Base-by-base conservation (phyloP, 768 basidiomycete genomes). In the Hydnomerulius pinastri region DNA sequence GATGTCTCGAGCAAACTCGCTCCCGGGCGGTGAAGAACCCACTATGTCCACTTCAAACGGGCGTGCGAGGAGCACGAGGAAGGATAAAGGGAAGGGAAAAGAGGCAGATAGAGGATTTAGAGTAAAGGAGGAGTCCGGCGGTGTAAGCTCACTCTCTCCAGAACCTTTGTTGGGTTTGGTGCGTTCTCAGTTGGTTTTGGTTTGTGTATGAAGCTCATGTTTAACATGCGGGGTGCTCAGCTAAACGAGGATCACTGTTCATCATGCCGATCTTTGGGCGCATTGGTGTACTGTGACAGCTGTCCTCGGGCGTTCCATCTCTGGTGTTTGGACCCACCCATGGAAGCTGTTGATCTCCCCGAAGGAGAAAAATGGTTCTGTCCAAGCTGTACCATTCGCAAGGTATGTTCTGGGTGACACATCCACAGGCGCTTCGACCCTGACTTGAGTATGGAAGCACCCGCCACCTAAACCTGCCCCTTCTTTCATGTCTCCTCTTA, bases 241-340 rank as follows among this genome's bases (percentile, higher is more conserved):
- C 59, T 75, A 60, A 91, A 92, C 68, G 84, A 92, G 65, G 90
- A 92, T 64, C 87, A 92, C 62, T 92, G 90, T 64, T 91, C 89
- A 54, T 81, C 90, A 15, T 92, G 90, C 67, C 84, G 86, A 60
- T 90, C 86, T 21, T 62, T 77, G 57, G 96, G 96, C 41, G 82
- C 88, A 37, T 78, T 98, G 53, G 82, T 99, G 17, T 98, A 97
- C 67, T 99, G 97, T 69, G 97, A 98, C 68, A 94, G 95, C 17
- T 99, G 97, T 67, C 92, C 96, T 29, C 76, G 88, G 56, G 92
- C 94, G 6, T 99, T 97, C 69, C 97, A 99, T 71, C 84, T 98
- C 53, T 86, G 89, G 81, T 99, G 97, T 69, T 79, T 99, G 57
- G 90, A 99, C 68, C 97, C 97, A 46, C 97, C 97, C 18, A 81